phyloP scores from a whole-genome alignment of 306 rosid genomes.

The Pueraria montana region DNA sequence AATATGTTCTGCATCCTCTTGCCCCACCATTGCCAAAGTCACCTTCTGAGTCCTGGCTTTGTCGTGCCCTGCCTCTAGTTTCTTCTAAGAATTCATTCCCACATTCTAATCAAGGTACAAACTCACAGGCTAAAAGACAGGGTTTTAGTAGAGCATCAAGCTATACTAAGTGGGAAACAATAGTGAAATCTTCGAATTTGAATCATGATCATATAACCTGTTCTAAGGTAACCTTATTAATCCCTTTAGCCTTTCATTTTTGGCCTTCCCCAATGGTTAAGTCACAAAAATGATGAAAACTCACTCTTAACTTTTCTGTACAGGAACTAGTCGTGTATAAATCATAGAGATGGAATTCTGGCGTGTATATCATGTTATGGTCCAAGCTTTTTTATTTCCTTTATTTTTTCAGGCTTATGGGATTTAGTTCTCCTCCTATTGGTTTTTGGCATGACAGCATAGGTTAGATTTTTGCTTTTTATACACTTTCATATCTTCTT shows the following conservation, averaged over 20 bases:
- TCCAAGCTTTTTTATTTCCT: conserved; percentile 30
- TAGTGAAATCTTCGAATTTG: conserved; percentile 78
- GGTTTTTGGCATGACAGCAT: conserved; percentile 37
- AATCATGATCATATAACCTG: conserved; percentile 69
- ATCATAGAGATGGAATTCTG: conserved; percentile 54
- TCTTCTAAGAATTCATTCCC: conserved; percentile 57
- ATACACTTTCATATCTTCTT: not conserved
- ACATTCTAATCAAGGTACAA: conserved; percentile 45
- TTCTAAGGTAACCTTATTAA: conserved; percentile 74
- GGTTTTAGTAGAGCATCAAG: conserved; percentile 59
- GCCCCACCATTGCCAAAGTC: conserved; percentile 91
- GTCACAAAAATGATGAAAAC: conserved; percentile 23
- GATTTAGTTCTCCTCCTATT: conserved; percentile 22
- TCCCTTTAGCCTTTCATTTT: not conserved
- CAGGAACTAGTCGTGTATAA: conserved; percentile 82
- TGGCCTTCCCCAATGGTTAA: not conserved
- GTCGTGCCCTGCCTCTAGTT: conserved; percentile 78
- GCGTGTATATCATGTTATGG: conserved; percentile 12
- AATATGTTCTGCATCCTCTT: conserved; percentile 50
- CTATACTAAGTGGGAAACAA: conserved; percentile 92
- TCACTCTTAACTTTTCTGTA: conserved; percentile 27
- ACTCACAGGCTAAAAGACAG: conserved; percentile 51
- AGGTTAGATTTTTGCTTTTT: conserved; percentile 19
- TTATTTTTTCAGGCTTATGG: conserved; percentile 13
- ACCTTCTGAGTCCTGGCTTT: conserved; percentile 97